These are phyloP conservation scores for Paramyrothecium sp. DNA, from an alignment of 2,329 filamentous ascomycete species.

Conservation along the genomic window DNA sequence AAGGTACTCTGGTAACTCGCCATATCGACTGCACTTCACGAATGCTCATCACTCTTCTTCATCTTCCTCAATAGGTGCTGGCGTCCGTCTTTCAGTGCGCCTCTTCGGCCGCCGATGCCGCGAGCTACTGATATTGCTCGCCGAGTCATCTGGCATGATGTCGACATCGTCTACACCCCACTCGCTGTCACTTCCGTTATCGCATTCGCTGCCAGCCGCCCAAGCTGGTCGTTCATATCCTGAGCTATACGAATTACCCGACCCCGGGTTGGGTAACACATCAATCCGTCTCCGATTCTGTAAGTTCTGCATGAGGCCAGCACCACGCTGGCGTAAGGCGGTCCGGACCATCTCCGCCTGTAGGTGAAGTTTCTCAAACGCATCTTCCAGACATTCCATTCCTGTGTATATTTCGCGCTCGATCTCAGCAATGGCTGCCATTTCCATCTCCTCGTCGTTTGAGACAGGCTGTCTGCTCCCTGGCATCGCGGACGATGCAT, in stretches of 20 bases:
- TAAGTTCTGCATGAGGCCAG: constrained; percentile 67
- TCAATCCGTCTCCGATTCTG: constrained; percentile 59
- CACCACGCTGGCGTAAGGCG: constrained; percentile 76
- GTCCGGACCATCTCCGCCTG: constrained; percentile 79
- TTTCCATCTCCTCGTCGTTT: constrained; percentile 91
- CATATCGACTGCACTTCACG: not conserved
- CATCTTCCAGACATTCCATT: constrained; percentile 93
- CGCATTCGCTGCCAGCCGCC: constrained; percentile 40
- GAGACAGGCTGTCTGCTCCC: constrained; percentile 65
- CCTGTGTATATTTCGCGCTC: constrained; percentile 90
- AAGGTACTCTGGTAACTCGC: not conserved
- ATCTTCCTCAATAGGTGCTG: constrained; percentile 73
- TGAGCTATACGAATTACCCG: constrained; percentile 43
- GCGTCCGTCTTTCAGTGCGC: constrained; percentile 67
- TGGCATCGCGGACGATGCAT: constrained; percentile 45
- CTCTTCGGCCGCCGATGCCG: constrained; percentile 66
- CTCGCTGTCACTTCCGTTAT: constrained; percentile 55
- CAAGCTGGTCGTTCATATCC: constrained; percentile 42
- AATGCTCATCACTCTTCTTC: constrained; percentile 50
- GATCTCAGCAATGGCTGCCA: constrained; percentile 84
- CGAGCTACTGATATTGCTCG: constrained; percentile 76
- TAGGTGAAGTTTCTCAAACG: constrained; percentile 86
- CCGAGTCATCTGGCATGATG: constrained; percentile 75
- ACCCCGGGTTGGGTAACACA: constrained; percentile 47
- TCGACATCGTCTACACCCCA: constrained; percentile 58